Base-by-base conservation (phyloP, 2,329 filamentous ascomycete genomes). In the Colletotrichum tropicale region DNA sequence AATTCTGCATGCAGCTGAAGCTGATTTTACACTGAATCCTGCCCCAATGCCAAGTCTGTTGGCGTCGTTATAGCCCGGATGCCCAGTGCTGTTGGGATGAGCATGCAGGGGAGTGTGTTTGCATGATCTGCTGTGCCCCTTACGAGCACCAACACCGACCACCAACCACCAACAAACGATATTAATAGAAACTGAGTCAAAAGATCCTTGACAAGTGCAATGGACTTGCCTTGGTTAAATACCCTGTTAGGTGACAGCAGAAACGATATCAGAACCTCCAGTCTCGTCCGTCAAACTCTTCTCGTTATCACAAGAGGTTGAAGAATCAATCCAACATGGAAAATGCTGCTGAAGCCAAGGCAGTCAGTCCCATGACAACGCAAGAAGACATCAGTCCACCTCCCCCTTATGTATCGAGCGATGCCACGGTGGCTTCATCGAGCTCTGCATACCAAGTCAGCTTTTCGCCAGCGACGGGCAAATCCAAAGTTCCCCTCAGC, bases 221-320 rank as follows among this genome's bases (percentile, higher is more conserved):
- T 8, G 28, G 28, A 28, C 28, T 28, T 28, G 28, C 28, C 8
- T 28, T 28, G 28, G 28, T 43, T 43, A n/a, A 43, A 48, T 48
- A 48, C 9, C 0, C 9, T 48, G 38, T n/a, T 48, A 0, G 9
- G 6, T 48, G 38, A 12, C 38, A 48, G 9, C 9, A 48, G 9
- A 7, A n/a, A n/a, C 0, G 38, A 4, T 0, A 48, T 21, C 9
- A 3, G 0, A 48, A 0, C 38, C 38, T 48, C 1, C 38, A 48
- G 38, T 18, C 38, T 48, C 38, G 9, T 7, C 38, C 18, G 18
- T 0, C 38, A 48, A 21, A n/a, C 9, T n/a, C 38, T 3, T 48
- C 0, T 48, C 18, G 6, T 12, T 48, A 48, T 48, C 38, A 48
- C 0, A 0, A 48, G 9, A n/a, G 0, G 0, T 3, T n/a, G 38